These are phyloP conservation scores for Trichoderma sp. DNA, from an alignment of 2,329 filamentous ascomycete genomes.

Conservation along the genomic window DNA sequence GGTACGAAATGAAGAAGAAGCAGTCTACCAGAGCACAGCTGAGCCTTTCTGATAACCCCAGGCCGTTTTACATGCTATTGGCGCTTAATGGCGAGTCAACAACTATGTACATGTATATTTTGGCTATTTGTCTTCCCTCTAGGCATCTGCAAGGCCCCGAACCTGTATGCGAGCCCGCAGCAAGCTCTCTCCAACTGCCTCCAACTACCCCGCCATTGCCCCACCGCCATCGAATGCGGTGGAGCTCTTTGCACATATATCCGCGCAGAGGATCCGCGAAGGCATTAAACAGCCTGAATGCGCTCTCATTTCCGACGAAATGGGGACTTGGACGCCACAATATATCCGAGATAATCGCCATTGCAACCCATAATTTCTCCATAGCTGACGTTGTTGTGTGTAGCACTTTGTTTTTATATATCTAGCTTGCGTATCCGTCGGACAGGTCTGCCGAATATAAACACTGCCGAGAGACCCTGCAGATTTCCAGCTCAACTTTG, in stretches of 20 bases:
- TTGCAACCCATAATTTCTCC: slow-evolving; percentile 9
- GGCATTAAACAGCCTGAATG: slow-evolving; percentile 22
- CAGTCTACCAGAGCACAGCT: not conserved
- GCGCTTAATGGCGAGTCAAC: not conserved
- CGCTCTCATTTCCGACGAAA: not conserved
- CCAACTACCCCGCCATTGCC: slow-evolving; percentile 27
- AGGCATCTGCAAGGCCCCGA: slow-evolving; percentile 1
- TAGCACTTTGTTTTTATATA: not conserved
- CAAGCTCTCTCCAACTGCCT: not conserved
- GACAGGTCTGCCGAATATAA: slow-evolving; percentile 1
- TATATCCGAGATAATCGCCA: slow-evolving; percentile 22
- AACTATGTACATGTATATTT: not conserved
- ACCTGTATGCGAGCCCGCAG: not conserved
- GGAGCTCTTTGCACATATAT: slow-evolving; percentile 12
- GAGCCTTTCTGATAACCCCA: not conserved
- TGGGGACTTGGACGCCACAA: slow-evolving; percentile 6
- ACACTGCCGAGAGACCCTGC: not conserved
- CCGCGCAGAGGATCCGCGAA: slow-evolving; percentile 8
- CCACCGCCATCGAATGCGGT: slow-evolving; percentile 20
- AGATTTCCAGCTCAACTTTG: not conserved
- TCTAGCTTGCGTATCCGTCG: not conserved
- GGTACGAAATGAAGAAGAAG: not conserved
- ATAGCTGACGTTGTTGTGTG: not conserved
- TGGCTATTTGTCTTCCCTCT: slow-evolving; percentile 8
- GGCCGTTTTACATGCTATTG: not conserved